A percentile compares a stretch with the other conserved stretches of the same genome.
phyloP scores from a whole-genome alignment of 2,329 filamentous ascomycete genomes.

The Tolypocladium inflatum region DNA sequence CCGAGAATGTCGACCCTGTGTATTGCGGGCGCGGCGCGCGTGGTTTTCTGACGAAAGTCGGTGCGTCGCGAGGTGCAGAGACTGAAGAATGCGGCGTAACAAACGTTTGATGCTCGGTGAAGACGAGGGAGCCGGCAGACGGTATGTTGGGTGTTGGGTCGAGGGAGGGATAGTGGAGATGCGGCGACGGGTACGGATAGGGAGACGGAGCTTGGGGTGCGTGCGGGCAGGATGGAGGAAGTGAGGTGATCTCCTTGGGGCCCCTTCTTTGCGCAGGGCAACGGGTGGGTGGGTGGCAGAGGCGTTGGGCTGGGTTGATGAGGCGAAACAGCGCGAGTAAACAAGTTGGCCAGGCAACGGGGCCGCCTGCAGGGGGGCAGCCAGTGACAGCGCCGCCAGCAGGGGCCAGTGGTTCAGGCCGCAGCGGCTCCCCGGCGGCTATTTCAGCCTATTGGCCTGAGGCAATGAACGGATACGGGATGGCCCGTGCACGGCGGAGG shows the following conservation, averaged over 20 bases:
- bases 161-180: not conserved
- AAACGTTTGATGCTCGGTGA: not conserved
- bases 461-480: not conserved
- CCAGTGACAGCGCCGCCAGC: not conserved
- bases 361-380: not conserved
- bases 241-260: not conserved
- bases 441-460: not conserved
- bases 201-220: not conserved
- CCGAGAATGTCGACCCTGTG: slow-evolving; percentile 6
- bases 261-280: slow-evolving; percentile 4
- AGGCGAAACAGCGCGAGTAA: slow-evolving; percentile 14
- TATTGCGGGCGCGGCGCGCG: not conserved
- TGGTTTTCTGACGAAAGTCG: not conserved
- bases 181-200: not conserved
- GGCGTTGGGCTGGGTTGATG: not conserved
- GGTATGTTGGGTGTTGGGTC: not conserved
- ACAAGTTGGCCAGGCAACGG: slow-evolving; percentile 26
- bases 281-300: not conserved
- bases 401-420: too few relatives aligned
- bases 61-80: not conserved
- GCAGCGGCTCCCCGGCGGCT: too few relatives aligned
- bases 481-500: not conserved
- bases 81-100: not conserved
- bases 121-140: not conserved
- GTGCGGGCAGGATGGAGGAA: not conserved